These are phyloP conservation scores for Colletotrichum nymphaeae DNA, from an alignment of 2,329 filamentous ascomycete species.

Conservation along the genomic window DNA sequence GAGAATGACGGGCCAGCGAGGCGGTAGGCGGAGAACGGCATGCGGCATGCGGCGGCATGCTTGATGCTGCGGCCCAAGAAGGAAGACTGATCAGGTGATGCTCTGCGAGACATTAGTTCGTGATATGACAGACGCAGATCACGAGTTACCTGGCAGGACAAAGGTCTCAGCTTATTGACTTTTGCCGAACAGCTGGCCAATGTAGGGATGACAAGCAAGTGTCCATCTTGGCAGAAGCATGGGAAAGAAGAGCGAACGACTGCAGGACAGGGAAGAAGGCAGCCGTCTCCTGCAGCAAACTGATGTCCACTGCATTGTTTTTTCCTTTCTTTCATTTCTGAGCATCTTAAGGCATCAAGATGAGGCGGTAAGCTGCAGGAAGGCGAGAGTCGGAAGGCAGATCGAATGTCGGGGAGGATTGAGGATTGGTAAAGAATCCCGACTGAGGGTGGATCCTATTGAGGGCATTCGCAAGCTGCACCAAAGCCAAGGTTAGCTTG, in stretches of 20 bases:
- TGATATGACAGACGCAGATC: conserved; percentile 21
- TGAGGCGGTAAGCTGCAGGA: conserved; percentile 4
- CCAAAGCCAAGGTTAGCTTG: neutral
- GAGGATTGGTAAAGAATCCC: neutral
- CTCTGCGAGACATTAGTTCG: conserved; percentile 6
- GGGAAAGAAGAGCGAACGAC: neutral
- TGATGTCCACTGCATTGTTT: neutral
- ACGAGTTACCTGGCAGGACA: neutral
- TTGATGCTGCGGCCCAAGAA: conserved; percentile 24
- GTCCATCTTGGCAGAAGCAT: neutral
- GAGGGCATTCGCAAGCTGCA: conserved; percentile 16
- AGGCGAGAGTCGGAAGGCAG: neutral
- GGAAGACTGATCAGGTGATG: conserved; percentile 28
- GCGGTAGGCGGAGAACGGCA: neutral
- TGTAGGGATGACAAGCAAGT: neutral
- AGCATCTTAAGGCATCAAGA: neutral
- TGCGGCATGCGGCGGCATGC: conserved; percentile 3
- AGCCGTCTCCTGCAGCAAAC: neutral
- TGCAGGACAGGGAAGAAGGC: neutral
- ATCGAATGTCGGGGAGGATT: neutral
- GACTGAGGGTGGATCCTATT: neutral
- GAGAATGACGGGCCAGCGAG: conserved; percentile 1
- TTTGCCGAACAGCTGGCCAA: neutral
- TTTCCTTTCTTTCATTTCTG: neutral
- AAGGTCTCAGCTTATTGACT: conserved; percentile 4